Conservation (phyloP, 1,284 basidiomycete species). For the Boletus smithii region DNA sequence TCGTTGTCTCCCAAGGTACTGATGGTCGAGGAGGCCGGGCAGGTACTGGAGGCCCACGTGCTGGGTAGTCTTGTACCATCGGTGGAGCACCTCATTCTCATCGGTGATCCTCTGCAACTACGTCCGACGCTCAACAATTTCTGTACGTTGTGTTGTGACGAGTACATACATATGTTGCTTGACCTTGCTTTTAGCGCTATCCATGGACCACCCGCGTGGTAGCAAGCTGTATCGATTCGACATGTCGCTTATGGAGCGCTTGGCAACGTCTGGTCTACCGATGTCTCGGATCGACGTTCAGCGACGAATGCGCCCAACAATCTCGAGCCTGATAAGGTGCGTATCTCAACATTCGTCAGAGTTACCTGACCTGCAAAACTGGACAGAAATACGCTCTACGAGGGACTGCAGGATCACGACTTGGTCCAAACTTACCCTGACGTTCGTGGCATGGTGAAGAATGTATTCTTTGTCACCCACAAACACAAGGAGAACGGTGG, state of each 20-base stretch:
- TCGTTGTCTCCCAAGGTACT: constrained; percentile 52
- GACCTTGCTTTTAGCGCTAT: constrained; percentile 40
- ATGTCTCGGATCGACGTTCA: constrained; percentile 63
- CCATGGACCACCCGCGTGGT: constrained; percentile 50
- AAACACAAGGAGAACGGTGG: constrained; percentile 50
- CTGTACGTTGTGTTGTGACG: constrained; percentile 37
- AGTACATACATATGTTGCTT: not conserved
- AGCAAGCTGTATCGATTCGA: constrained; percentile 54
- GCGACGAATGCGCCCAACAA: constrained; percentile 56
- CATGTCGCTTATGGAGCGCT: constrained; percentile 60
- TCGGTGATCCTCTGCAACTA: constrained; percentile 70
- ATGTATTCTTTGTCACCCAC: constrained; percentile 62
- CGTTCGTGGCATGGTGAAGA: constrained; percentile 54
- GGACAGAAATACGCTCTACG: constrained; percentile 55
- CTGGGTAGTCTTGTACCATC: constrained; percentile 59
- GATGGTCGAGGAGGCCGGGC: constrained; percentile 71
- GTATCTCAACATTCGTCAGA: constrained; percentile 22
- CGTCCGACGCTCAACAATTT: constrained; percentile 65
- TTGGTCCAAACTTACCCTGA: constrained; percentile 46
- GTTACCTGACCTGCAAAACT: not conserved
- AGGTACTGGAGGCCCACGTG: constrained; percentile 73
- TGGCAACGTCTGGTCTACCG: constrained; percentile 45
- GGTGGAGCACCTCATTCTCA: constrained; percentile 61
- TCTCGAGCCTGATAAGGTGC: constrained; percentile 49
- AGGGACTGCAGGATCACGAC: constrained; percentile 53